Base-by-base conservation (phyloP, 768 basidiomycete species). In the Tricholoma saponaceum region DNA sequence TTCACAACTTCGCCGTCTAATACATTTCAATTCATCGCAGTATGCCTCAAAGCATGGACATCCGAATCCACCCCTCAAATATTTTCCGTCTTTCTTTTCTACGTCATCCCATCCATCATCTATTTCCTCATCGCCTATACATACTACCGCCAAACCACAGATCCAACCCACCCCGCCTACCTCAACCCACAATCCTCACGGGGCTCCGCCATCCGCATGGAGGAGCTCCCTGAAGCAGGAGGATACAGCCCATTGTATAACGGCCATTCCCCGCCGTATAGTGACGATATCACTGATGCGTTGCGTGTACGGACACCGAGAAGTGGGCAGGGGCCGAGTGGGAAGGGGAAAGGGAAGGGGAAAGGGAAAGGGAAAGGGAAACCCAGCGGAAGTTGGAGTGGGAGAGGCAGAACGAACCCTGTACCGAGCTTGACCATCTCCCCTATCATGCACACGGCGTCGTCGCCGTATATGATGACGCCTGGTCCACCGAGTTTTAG, bases 11-110 rank as follows among this genome's bases (percentile, higher is more conserved):
- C 5, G 0, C 20, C 16, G 5, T 6, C 35, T 1, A 22, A 41
- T 6, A 39, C 50, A 30, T 41, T 52, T 43, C 28, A 56, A 13
- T 10, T 41, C 16, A 26, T 16, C 26, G 20, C 58, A 76, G 76
- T 74, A 66, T 79, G 78, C 61, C 62, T 71, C 52, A 62, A 62
- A 18, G 72, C 73, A 16, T 79, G 76, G 77, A 63, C 70, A 14
- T 61, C 68, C 55, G 68, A 74, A 57, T 73, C 73, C 23, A 62
- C 69, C 64, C 69, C 74, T 7, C 73, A 76, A 60, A 66, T 77
- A 50, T 62, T 73, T 55, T 69, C 71, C 51, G 61, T 74, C 22
- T 70, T 76, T 58, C 46, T 75, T 20, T 79, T 76, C 67, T 70
- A 68, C 43, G 60, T 77, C 61, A 60, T 76, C 18, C 76, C 76